Base-by-base conservation (phyloP, 495 filamentous ascomycete genomes). In the Xylaria curta region DNA sequence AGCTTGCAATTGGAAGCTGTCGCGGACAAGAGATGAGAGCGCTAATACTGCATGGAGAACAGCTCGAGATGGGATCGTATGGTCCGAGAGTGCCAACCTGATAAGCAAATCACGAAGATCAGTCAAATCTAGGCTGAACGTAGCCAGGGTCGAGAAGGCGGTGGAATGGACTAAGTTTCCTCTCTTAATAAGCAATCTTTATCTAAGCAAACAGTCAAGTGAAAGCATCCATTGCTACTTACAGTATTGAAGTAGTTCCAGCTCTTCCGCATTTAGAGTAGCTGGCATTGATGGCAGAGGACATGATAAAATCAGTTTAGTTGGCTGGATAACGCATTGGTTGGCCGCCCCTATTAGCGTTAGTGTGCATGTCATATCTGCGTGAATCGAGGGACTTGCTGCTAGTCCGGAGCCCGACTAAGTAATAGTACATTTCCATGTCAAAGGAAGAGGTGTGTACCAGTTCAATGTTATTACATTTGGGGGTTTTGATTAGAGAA, bases 1-100 rank as follows among this genome's bases (percentile, higher is more conserved):
- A 15, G 78, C 79, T 54, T 80, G 78, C n/a, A 72, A 38, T 54
- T 78, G 63, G 49, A 78, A 68, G 38, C 70, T 74, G 56, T 80
- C 67, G 47, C 75, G 76, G 68, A 76, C 76, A 19, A 79, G 74
- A 31, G 78, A 76, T 62, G 80, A 78, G 26, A 82, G 69, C 33
- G 78, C 78, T 36, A 82, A 73, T 24, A 82, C 24, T 15, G 75
- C 61, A n/a, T 76, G 74, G 40, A 77, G 73, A 13, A 80, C 58
- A 6, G 80, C 80, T 21, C 51, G 61, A 28, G 74, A 56, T 12
- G 74, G 69, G 4, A 71, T 64, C 9, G 78, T 73, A 54, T 74
- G 67, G 49, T 71, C 68, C 12, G 49, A 62, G 49, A 79, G 38
- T 44, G 76, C 72, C 64, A 79, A 75, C 15, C 74, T 70, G 19